Conservation (phyloP, 441 rosid genomes). For the Jatropha podagrica region DNA sequence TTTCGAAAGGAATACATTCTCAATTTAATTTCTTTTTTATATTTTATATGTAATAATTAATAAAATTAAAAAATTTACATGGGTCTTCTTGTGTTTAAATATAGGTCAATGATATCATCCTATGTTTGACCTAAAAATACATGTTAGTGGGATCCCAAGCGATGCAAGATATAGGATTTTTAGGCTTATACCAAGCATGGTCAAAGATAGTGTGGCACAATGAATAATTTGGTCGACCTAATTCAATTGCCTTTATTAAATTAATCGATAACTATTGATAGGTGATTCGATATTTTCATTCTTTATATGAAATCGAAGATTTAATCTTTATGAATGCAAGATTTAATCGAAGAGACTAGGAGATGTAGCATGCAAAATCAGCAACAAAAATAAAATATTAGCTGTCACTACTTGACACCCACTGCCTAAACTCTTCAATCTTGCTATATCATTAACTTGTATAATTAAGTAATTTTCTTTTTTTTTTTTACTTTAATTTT, state of each 20-base stretch:
- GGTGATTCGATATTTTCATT: too few species aligned
- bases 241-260: constrained; percentile 5
- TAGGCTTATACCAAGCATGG: constrained; percentile 16
- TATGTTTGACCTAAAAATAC: constrained; percentile 34
- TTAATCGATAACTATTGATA: background rate
- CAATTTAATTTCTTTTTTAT: background rate
- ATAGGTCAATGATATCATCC: constrained; percentile 49
- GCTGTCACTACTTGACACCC: constrained; percentile 4
- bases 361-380: background rate
- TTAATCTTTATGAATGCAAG: too few species aligned
- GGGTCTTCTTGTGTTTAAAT: background rate
- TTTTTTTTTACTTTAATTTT: too few species aligned
- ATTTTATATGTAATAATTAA: constrained; percentile 1
- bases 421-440: background rate
- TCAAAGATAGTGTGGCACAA: constrained; percentile 24
- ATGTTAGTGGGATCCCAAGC: constrained; percentile 25
- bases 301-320: too few species aligned
- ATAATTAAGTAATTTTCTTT: too few species aligned
- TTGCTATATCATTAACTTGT: background rate
- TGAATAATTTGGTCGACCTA: constrained; percentile 13
- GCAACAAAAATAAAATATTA: constrained; percentile 2
- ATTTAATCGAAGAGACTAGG: background rate
- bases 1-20: constrained; percentile 38
- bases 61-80: background rate
- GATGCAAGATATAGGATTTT: constrained; percentile 23